phyloP scores from a whole-genome alignment of 805 yeast species.

The Komagataella phaffii region DNA sequence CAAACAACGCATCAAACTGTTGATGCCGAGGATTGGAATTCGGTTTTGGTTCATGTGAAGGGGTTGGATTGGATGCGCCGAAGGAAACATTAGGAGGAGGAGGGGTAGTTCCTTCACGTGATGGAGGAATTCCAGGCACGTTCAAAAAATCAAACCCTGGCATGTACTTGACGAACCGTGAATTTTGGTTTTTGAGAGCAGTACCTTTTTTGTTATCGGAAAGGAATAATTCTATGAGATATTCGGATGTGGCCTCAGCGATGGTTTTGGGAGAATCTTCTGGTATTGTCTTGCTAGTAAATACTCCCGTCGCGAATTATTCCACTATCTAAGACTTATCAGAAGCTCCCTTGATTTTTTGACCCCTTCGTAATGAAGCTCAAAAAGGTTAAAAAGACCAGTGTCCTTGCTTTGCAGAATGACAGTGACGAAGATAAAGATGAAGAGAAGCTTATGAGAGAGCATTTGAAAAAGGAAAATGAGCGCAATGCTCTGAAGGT shows the following conservation, averaged over 20 bases:
- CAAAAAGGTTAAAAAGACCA: conserved; percentile 4
- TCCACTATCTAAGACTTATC: not conserved
- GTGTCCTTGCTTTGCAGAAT: not conserved
- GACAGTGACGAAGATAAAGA: not conserved
- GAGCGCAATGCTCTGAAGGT: not conserved
- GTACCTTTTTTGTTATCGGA: not conserved
- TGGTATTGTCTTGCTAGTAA: conserved; percentile 5
- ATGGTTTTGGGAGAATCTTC: not conserved
- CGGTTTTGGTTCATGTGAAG: conserved; percentile 2
- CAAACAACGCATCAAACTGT: conserved; percentile 11
- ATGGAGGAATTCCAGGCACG: conserved; percentile 21
- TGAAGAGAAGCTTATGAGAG: not conserved
- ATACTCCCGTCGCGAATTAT: conserved; percentile 3
- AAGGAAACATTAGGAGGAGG: conserved; percentile 44
- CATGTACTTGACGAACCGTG: conserved; percentile 11
- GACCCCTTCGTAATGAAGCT: conserved; percentile 1
- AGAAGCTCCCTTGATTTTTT: not conserved
- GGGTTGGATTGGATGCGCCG: conserved; percentile 18
- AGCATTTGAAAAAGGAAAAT: not conserved
- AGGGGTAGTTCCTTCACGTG: conserved; percentile 3
- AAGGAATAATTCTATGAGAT: not conserved
- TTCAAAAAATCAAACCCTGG: conserved; percentile 43
- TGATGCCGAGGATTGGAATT: conserved; percentile 6
- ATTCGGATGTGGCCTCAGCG: not conserved
- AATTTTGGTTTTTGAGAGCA: not conserved